phyloP scores from a whole-genome alignment of 148 eudicot species.

The Amaranthus cruentus region DNA sequence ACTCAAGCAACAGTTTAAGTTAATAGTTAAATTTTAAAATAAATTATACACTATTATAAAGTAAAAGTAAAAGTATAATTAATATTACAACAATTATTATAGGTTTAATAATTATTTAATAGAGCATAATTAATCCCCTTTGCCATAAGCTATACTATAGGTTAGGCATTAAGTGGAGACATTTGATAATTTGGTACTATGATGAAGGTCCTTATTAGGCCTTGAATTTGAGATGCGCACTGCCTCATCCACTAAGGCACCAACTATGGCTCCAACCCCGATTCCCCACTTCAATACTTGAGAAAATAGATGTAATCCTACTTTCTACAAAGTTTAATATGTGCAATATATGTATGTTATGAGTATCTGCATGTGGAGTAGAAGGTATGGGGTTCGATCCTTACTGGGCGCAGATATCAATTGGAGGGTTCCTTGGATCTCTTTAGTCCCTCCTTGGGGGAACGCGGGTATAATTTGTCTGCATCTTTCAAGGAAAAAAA shows the following conservation, averaged over 20 bases:
- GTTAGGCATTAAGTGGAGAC: neutral
- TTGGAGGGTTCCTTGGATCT: too few relatives aligned
- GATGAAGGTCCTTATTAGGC: neutral
- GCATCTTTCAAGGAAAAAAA: too few relatives aligned
- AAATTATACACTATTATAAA: neutral
- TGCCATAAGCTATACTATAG: neutral
- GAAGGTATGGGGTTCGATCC: neutral
- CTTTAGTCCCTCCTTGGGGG: too few relatives aligned
- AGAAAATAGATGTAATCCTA: too few relatives aligned
- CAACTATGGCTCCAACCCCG: neutral
- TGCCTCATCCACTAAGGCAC: neutral
- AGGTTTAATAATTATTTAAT: neutral
- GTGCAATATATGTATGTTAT: too few relatives aligned
- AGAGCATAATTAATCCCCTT: neutral
- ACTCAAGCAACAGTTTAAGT: too few relatives aligned
- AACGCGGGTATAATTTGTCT: too few relatives aligned
- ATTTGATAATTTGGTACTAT: neutral
- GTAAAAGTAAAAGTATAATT: neutral
- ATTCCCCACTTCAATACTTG: neutral
- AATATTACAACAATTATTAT: neutral
- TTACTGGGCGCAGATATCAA: neutral
- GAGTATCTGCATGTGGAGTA: too few relatives aligned
- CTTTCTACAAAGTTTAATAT: too few relatives aligned
- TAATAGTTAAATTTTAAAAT: too few relatives aligned
- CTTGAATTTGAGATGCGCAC: constrained; percentile 3